These are phyloP conservation scores for Rhazya stricta DNA, from an alignment of 257 asterid species.

Conservation along the genomic window DNA sequence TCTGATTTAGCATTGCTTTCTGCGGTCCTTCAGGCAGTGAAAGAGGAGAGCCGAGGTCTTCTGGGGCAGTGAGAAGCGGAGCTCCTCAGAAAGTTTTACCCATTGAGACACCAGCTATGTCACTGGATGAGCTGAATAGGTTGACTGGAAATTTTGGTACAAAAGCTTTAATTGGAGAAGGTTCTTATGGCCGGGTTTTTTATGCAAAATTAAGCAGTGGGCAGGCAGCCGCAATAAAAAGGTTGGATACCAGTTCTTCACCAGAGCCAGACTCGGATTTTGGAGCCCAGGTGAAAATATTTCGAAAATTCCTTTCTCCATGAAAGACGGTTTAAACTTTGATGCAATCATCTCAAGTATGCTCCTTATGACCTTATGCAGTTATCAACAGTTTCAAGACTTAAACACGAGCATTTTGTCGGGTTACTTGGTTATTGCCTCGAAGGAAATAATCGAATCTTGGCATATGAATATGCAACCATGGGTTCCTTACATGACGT, in stretches of 20 bases:
- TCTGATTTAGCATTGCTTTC: neutral
- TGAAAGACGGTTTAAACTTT: neutral
- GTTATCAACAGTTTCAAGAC: slow-evolving; percentile 81
- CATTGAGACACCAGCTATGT: slow-evolving; percentile 62
- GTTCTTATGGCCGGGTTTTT: slow-evolving; percentile 73
- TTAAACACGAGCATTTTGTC: slow-evolving; percentile 64
- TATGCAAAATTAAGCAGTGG: slow-evolving; percentile 53
- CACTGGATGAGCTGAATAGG: slow-evolving; percentile 51
- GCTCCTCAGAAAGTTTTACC: slow-evolving; percentile 63
- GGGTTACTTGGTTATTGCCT: slow-evolving; percentile 72
- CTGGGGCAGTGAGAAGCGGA: slow-evolving; percentile 61
- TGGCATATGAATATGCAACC: slow-evolving; percentile 69
- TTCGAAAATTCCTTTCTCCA: neutral
- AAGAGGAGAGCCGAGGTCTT: slow-evolving; percentile 68
- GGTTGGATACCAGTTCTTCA: slow-evolving; percentile 56
- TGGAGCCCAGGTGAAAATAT: slow-evolving; percentile 47
- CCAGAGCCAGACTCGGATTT: slow-evolving; percentile 65
- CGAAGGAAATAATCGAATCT: slow-evolving; percentile 53
- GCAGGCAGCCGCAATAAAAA: slow-evolving; percentile 57
- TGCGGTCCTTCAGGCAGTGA: slow-evolving; percentile 40
- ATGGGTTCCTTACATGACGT: slow-evolving; percentile 86
- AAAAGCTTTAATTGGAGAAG: slow-evolving; percentile 66
- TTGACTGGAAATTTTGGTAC: slow-evolving; percentile 57
- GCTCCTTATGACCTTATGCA: slow-evolving; percentile 16
- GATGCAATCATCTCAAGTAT: neutral